These are phyloP conservation scores for Wickerhamomyces strasburgensis DNA, from an alignment of 805 yeast genomes.

Conservation along the genomic window DNA sequence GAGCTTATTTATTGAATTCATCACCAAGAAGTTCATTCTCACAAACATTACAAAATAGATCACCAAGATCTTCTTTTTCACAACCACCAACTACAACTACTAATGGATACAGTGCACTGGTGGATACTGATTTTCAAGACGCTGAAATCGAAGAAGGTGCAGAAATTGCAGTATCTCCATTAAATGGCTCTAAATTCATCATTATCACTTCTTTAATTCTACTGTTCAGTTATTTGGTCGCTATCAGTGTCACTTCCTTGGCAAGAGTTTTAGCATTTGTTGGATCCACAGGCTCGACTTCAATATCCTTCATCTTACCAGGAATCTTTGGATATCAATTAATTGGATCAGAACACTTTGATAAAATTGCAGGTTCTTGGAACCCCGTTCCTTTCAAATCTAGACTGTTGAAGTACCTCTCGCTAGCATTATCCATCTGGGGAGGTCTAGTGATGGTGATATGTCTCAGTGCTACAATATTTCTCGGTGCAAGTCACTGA, in stretches of 20 bases:
- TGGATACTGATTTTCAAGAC: slow-evolving; percentile 20
- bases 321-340: slow-evolving; percentile 80
- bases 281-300: slow-evolving; percentile 91
- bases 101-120: slow-evolving; percentile 8
- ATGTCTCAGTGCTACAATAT: slow-evolving; percentile 37
- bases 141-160: slow-evolving; percentile 30
- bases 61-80: slow-evolving; percentile 4
- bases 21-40: slow-evolving; percentile 5
- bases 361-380: slow-evolving; percentile 25
- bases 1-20: slow-evolving; percentile 10
- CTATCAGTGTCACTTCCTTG: slow-evolving; percentile 64
- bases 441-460: slow-evolving; percentile 48
- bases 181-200: slow-evolving; percentile 37
- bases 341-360: slow-evolving; percentile 43
- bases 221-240: slow-evolving; percentile 52
- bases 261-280: slow-evolving; percentile 82
- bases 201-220: slow-evolving; percentile 50
- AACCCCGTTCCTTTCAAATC: slow-evolving; percentile 26
- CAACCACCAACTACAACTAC: background rate
- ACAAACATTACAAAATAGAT: slow-evolving; percentile 7
- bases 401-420: slow-evolving; percentile 29
- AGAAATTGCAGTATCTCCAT: slow-evolving; percentile 20
- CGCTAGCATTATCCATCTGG: slow-evolving; percentile 40
- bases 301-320: slow-evolving; percentile 86
- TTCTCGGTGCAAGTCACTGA: slow-evolving; percentile 19